Evolutionary conservation across 768 basidiomycete species (phyloP), one percentile per base, ranked within the genome.

Genomic region (Macrolepiota fuliginosa): DNA sequence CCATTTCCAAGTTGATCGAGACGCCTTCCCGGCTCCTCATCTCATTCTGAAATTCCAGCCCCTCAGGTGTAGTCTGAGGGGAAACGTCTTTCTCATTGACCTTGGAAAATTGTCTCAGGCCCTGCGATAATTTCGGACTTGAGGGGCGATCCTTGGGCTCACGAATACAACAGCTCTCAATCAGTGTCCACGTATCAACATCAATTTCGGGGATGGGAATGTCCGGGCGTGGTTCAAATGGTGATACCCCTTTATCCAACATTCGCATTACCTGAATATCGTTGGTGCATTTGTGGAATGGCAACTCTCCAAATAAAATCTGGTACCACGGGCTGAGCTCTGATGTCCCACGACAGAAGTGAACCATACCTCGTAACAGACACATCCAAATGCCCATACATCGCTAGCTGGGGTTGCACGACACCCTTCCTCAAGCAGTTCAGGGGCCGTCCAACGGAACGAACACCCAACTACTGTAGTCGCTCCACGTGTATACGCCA

Each of bases 401-500:
- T 67, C 66, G 50, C 62, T 67, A 15, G 59, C 62, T 13, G 25
- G 29, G 22, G 37, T 40, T 9, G 47, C 32, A 7, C 22, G 25
- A 17, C 51, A 5, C 25, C 39, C 17, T 11, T 22, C 24, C 12
- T 50, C 56, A 25, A 65, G 36, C 10, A 67, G 32, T 50, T 66
- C 66, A 24, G 66, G 66, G 37, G 66, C 66, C 47, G 58, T 47
- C 66, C 66, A 67, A 45, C 66, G 56, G 15, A 54, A 24, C 4
- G 58, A 49, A 39, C 42, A 35, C 4, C 62, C 58, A 45, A 15
- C 15, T 45, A 19, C 32, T 10, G 39, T 27, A 11, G 47, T 62
- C 15, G 36, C 25, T 22, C 45, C 35, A 36, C 27, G 50, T 32
- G 29, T 32, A 32, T 32, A 32, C 29, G 7, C 7, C 29, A 32